Percentiles rank a stretch among this genome's conserved stretches.
phyloP scores from a whole-genome alignment of 768 basidiomycete species.

The Baorangia bicolor region DNA sequence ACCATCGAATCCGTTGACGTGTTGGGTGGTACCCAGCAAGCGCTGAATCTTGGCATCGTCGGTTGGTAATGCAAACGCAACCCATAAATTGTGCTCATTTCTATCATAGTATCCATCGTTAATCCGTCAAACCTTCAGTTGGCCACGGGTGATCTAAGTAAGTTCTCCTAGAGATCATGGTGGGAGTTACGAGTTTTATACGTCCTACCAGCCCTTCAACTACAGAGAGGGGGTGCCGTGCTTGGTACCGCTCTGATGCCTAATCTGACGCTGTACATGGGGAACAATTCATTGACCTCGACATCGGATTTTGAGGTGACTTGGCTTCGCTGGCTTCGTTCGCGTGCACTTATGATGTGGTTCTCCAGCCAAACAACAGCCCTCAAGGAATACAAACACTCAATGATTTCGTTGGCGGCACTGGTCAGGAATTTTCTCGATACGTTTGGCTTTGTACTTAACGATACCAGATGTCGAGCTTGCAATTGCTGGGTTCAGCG shows the following conservation, averaged over 20 bases:
- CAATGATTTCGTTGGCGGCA: slow-evolving; percentile 63
- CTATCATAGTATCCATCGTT: slow-evolving; percentile 50
- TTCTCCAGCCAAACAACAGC: slow-evolving; percentile 53
- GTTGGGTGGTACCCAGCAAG: slow-evolving; percentile 57
- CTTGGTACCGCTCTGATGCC: slow-evolving; percentile 65
- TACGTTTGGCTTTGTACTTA: neutral
- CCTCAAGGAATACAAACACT: slow-evolving; percentile 62
- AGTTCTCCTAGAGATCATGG: slow-evolving; percentile 21
- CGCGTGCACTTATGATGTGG: neutral
- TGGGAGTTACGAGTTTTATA: neutral
- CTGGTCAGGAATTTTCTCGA: slow-evolving; percentile 35
- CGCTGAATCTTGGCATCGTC: slow-evolving; percentile 57
- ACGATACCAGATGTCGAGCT: slow-evolving; percentile 49
- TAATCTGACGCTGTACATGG: slow-evolving; percentile 55
- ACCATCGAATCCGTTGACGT: slow-evolving; percentile 64
- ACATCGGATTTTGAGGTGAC: slow-evolving; percentile 50
- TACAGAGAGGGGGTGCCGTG: slow-evolving; percentile 48
- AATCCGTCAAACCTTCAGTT: slow-evolving; percentile 72
- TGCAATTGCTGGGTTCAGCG: slow-evolving; percentile 54
- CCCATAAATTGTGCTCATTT: neutral
- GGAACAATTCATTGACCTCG: slow-evolving; percentile 56
- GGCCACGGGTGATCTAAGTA: slow-evolving; percentile 60
- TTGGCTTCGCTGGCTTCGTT: neutral
- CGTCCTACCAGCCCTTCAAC: slow-evolving; percentile 47
- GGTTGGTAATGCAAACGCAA: slow-evolving; percentile 36